Percentiles rank a stretch among this genome's conserved stretches.
Evolutionary conservation across 495 filamentous ascomycete genomes (phyloP).

Genomic region (Eremomyces bilateralis): DNA sequence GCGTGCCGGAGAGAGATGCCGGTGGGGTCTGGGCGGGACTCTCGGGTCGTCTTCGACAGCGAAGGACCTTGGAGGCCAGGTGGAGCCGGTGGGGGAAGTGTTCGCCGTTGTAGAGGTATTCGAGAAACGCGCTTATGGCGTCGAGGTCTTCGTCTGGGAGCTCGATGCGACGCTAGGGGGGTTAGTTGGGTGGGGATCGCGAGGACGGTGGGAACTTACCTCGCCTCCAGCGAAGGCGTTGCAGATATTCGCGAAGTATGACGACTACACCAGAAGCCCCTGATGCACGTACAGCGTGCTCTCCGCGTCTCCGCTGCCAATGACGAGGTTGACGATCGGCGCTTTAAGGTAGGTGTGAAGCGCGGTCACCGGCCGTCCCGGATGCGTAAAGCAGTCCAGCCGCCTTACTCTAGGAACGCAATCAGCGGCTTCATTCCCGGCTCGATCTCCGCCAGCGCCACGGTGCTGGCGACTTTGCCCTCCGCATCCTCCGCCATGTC

Average conservation of each 20-base stretch:
- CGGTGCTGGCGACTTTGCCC: too few relatives aligned
- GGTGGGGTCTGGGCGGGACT: slow-evolving; percentile 40
- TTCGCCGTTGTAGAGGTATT: slow-evolving; percentile 82
- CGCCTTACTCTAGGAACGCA: too few relatives aligned
- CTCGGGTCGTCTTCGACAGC: slow-evolving; percentile 35
- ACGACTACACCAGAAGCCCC: slow-evolving; percentile 46
- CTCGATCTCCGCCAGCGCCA: too few relatives aligned
- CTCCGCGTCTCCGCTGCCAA: slow-evolving; percentile 39
- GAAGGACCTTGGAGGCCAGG: slow-evolving; percentile 20
- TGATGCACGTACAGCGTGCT: slow-evolving; percentile 60
- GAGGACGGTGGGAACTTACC: slow-evolving; percentile 3
- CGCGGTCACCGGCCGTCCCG: too few relatives aligned
- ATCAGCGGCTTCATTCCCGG: too few relatives aligned
- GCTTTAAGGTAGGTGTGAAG: slow-evolving; percentile 56
- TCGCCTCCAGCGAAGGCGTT: slow-evolving; percentile 31
- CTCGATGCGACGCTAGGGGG: slow-evolving; percentile 36
- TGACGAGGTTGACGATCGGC: slow-evolving; percentile 55
- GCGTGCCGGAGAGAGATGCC: slow-evolving; percentile 68
- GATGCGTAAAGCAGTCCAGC: too few relatives aligned
- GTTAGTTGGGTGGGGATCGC: background rate
- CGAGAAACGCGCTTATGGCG: slow-evolving; percentile 68
- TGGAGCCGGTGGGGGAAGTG: slow-evolving; percentile 53
- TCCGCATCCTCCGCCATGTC: too few relatives aligned
- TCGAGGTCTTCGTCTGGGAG: slow-evolving; percentile 53
- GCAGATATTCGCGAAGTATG: slow-evolving; percentile 46